A percentile compares a stretch with the other conserved stretches of the same genome.
These are phyloP conservation scores for Xerocomellus chrysenteron DNA, from an alignment of 768 basidiomycete genomes.

Conservation along the genomic window DNA sequence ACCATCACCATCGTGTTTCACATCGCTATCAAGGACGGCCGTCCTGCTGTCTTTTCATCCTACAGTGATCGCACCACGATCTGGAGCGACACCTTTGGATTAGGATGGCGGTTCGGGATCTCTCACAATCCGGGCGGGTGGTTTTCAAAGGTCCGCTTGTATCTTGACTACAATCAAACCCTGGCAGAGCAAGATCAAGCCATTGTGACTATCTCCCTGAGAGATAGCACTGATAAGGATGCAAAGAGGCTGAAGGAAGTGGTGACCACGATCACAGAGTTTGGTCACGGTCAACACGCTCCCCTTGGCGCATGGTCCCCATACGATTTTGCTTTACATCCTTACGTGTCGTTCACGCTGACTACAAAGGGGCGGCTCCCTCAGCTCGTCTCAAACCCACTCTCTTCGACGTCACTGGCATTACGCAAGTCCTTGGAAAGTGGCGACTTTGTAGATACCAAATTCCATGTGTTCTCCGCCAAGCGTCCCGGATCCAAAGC, in stretches of 20 bases:
- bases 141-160: constrained; percentile 24
- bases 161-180: constrained; percentile 29
- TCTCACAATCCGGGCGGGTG: constrained; percentile 18
- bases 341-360: constrained; percentile 24
- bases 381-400: constrained; percentile 10
- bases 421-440: constrained; percentile 24
- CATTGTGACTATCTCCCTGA: constrained; percentile 11
- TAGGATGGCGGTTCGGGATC: constrained; percentile 31
- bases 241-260: constrained; percentile 10
- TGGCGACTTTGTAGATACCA: constrained; percentile 30
- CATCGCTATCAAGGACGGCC: constrained; percentile 20
- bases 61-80: neutral
- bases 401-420: constrained; percentile 15
- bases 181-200: constrained; percentile 23
- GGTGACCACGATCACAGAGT: constrained; percentile 19
- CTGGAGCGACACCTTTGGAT: constrained; percentile 29
- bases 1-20: constrained; percentile 25
- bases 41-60: constrained; percentile 15
- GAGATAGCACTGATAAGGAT: neutral
- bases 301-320: constrained; percentile 26
- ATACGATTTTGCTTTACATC: constrained; percentile 7
- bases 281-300: constrained; percentile 26
- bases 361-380: constrained; percentile 16
- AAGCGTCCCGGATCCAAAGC: constrained; percentile 9
- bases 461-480: constrained; percentile 29